Evolutionary conservation across 2,329 filamentous ascomycete species (phyloP).

Genomic region (Arthrobotrys iridis): DNA sequence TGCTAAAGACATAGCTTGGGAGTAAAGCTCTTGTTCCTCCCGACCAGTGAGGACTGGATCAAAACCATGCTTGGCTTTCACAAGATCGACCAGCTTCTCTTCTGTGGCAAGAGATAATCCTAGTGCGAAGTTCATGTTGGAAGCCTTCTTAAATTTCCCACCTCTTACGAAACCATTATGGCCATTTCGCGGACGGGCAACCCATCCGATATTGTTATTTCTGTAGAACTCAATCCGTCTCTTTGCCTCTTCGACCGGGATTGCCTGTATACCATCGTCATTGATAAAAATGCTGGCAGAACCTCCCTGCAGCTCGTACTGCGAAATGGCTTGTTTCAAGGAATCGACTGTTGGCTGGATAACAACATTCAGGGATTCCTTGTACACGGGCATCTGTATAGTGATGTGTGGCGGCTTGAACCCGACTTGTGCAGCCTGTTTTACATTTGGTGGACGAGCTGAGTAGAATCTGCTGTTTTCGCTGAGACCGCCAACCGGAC

Average conservation of each 20-base stretch:
- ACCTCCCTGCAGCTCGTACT: conserved; percentile 72
- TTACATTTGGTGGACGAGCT: conserved; percentile 60
- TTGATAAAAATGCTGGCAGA: conserved; percentile 75
- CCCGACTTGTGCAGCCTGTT: conserved; percentile 58
- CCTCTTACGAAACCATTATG: conserved; percentile 66
- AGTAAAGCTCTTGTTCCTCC: conserved; percentile 66
- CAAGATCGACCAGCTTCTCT: conserved; percentile 62
- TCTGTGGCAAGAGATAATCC: conserved; percentile 72
- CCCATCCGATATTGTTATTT: conserved; percentile 50
- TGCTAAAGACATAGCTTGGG: conserved; percentile 65
- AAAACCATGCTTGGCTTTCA: conserved; percentile 17
- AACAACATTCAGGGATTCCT: conserved; percentile 65
- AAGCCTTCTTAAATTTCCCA: conserved; percentile 78
- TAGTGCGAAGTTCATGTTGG: conserved; percentile 79
- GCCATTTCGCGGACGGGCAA: conserved; percentile 64
- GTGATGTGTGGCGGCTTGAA: conserved; percentile 63
- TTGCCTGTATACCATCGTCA: conserved; percentile 74
- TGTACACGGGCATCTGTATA: conserved; percentile 66
- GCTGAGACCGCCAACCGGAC: conserved; percentile 64
- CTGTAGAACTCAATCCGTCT: conserved; percentile 42
- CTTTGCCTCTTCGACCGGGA: conserved; percentile 63
- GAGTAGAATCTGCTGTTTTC: conserved; percentile 65
- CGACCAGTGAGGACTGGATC: conserved; percentile 30
- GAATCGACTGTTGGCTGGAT: conserved; percentile 69
- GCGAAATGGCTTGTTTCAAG: conserved; percentile 69